Conservation (phyloP, 2,329 filamentous ascomycete genomes). For the Ophiocordyceps camponoti-rufipedis region DNA sequence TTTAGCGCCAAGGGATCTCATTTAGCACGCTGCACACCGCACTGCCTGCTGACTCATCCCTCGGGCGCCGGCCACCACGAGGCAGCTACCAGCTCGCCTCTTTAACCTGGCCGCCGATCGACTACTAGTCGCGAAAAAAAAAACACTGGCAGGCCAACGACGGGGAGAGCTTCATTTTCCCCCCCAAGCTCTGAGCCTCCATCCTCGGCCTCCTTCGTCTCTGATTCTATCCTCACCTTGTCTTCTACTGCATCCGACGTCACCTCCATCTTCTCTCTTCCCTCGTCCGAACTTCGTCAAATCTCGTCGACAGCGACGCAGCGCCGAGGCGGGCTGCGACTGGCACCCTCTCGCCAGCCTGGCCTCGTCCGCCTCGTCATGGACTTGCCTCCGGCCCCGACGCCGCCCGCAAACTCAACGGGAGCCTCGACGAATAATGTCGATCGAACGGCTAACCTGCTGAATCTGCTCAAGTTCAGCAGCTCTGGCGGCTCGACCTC, state of each 20-base stretch:
- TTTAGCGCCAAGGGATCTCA: not conserved
- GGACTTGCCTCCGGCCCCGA: conserved; percentile 32
- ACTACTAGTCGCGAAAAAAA: no score
- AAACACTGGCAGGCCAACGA: not conserved
- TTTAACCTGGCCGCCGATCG: not conserved
- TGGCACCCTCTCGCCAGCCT: not conserved
- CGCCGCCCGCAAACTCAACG: conserved; percentile 21
- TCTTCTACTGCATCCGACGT: not conserved
- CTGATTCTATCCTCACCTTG: not conserved
- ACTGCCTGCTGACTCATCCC: no score
- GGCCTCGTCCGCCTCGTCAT: conserved; percentile 11
- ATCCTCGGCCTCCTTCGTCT: not conserved
- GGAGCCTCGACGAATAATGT: conserved; percentile 18
- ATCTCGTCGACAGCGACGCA: not conserved
- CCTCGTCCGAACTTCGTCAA: not conserved
- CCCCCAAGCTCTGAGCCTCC: not conserved
- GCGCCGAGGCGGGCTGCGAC: not conserved
- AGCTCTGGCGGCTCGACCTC: conserved; percentile 14
- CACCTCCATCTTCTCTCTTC: not conserved
- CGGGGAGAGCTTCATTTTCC: not conserved
- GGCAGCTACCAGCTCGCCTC: no score
- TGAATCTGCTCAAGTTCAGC: conserved; percentile 45
- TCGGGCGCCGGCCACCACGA: no score
- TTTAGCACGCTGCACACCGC: no score
- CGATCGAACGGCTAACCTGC: conserved; percentile 34